Evolutionary conservation across 2,329 filamentous ascomycete genomes (phyloP).

Genomic region (Tolypocladium pustulatum): DNA sequence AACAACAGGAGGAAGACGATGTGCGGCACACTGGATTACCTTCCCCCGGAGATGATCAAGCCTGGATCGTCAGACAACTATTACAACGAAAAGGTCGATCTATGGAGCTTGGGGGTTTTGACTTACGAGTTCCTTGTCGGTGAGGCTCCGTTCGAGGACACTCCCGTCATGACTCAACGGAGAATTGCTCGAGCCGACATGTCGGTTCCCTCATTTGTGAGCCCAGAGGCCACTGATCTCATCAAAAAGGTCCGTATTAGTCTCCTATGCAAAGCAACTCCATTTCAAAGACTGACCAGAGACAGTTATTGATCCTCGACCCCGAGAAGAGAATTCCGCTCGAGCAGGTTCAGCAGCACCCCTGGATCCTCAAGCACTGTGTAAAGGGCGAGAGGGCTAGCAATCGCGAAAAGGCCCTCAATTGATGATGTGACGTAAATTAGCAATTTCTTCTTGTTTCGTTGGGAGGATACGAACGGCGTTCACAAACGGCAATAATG

Average conservation of each 20-base stretch:
- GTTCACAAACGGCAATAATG: slow-evolving; percentile 6
- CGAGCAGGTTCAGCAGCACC: slow-evolving; percentile 79
- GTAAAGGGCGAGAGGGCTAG: slow-evolving; percentile 48
- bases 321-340: slow-evolving; percentile 88
- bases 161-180: slow-evolving; percentile 84
- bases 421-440: neutral
- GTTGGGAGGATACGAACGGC: neutral
- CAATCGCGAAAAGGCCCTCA: slow-evolving; percentile 34
- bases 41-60: slow-evolving; percentile 96
- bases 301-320: slow-evolving; percentile 75
- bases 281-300: slow-evolving; percentile 13
- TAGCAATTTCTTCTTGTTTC: neutral
- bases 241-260: slow-evolving; percentile 66
- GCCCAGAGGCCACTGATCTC: slow-evolving; percentile 78
- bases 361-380: slow-evolving; percentile 97
- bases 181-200: slow-evolving; percentile 86
- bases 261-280: too few species aligned
- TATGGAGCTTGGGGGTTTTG: slow-evolving; percentile 91
- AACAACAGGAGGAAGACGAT: slow-evolving; percentile 90
- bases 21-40: slow-evolving; percentile 94
- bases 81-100: slow-evolving; percentile 90
- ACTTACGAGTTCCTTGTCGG: slow-evolving; percentile 95
- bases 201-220: slow-evolving; percentile 84
- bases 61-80: slow-evolving; percentile 71
- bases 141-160: slow-evolving; percentile 95